Base-by-base conservation (phyloP, 805 yeast species). In the Lachancea sp. region DNA sequence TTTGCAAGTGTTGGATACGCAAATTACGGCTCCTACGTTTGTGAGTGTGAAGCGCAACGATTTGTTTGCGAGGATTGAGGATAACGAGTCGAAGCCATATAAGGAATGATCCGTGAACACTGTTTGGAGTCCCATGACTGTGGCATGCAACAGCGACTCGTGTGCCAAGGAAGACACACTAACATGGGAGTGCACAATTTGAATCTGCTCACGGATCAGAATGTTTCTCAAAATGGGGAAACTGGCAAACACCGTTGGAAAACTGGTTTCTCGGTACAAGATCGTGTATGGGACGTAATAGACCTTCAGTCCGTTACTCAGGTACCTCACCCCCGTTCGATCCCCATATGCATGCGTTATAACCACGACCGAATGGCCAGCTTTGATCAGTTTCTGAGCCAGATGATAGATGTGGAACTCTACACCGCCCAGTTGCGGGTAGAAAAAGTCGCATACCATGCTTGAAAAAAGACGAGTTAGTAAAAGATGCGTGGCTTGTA, bases 391-490 rank as follows among this genome's bases (percentile, higher is more conserved):
- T 57, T 82, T 79, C 63, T 88, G 95, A 0, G 98, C 82, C 19
- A 93, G 66, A 62, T 93, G 98, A 63, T 87, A 88, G 15, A 91
- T 85, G 61, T 93, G 99, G 50, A 91, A 80, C 63, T 93, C 99
- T 1, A 93, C 95, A 9, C 99, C 99, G 3, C 99, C 99, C 0
- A 97, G 84, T 61, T 93, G 99, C 10, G 99, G 99, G 66, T 85
- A 93, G 77, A 93, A 93, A 71, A 89, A 93, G 66, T 93, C 99
- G 36, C 95, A 85, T 3, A 90, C 86, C 96, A 93, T 90, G 7
- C 75, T 73, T 44, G 29, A 29, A 36, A 22, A 17, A 19, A 34
- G 15, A 18, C 39, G 12, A 35, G 38, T 37, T 25, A 40, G 37
- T 40, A 11, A 31, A 15, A 36, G 9, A 29, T 7, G 10, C 5